Base-by-base conservation (phyloP, 225 moss, liverwort and hornwort genomes). In the Bryum argenteum region DNA sequence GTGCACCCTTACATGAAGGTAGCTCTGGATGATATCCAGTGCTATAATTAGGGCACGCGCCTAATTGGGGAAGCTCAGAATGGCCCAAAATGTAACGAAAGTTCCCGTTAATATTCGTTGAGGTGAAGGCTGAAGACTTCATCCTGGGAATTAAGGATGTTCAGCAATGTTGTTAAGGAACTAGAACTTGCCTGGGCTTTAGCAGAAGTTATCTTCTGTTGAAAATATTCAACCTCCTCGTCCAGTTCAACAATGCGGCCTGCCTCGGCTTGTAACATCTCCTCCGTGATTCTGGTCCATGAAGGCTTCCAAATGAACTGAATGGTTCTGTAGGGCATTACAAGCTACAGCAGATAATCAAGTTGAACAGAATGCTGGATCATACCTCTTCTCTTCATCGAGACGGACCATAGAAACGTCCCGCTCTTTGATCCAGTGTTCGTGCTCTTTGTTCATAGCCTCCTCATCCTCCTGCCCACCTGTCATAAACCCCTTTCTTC, bases 391-490 rank as follows among this genome's bases (percentile, higher is more conserved):
- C 59, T 92, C 92, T 81, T 91, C 82, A 62, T 87, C 80, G 5
- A 93, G 75, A 58, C 81, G 80, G 8, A 55, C 38, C 9, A 50
- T 83, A 66, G 90, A 90, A 10, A 67, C 55, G 28, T 87, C 74
- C 10, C 73, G 71, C 65, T 96, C 96, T 67, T 84, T 93, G 48
- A 88, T 82, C 96, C 96, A 96, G 45, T 83, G 90, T 60, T 85
- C 78, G 65, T 84, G 84, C 70, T 96, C 96, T 80, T 85, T 93
- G 69, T 66, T 78, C 93, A 96, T 93, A 14, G 73, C 85, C 75
- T 93, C 89, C 66, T 82, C 84, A 68, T 93, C 96, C 71, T 93
- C 96, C 96, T 96, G 78, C 63, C 78, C 77, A 75, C 55, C 77
- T 84, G 76, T 66, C 81, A 72, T 57, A 40, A 70, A 72, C 40